phyloP scores from a whole-genome alignment of 1,139 yeast species.

The Saccharomyces hybrid region DNA sequence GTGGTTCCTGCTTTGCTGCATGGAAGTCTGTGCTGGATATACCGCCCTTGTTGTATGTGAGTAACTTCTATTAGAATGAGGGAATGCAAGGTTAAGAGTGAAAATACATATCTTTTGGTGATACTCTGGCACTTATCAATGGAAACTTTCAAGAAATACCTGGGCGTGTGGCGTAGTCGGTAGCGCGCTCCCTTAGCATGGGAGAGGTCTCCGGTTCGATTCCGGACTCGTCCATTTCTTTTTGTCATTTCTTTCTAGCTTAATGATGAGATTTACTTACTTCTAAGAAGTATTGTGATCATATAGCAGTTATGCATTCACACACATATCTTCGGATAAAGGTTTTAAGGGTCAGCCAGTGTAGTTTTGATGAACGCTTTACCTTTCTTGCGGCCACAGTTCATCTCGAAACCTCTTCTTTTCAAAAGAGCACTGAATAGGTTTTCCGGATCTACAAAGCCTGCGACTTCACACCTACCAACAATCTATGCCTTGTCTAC shows the following conservation, averaged over 20 bases:
- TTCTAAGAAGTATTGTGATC: background rate
- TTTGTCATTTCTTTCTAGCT: background rate
- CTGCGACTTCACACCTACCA: slow-evolving; percentile 28
- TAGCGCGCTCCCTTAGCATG: slow-evolving; percentile 25
- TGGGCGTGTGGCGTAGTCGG: slow-evolving; percentile 25
- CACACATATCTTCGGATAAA: background rate
- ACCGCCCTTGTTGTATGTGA: background rate
- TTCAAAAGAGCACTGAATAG: background rate
- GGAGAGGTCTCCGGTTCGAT: slow-evolving; percentile 23
- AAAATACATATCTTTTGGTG: too few species aligned
- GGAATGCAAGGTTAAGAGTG: background rate
- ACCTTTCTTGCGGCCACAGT: background rate
- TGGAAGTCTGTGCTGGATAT: background rate
- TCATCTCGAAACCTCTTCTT: background rate
- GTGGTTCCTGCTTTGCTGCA: background rate
- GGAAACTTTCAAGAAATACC: slow-evolving; percentile 1
- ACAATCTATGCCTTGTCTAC: slow-evolving; percentile 91
- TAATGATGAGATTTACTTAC: background rate
- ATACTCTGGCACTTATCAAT: too few species aligned
- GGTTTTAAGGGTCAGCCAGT: background rate
- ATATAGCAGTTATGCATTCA: background rate
- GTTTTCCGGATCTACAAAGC: background rate
- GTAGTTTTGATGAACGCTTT: background rate
- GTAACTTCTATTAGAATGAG: background rate
- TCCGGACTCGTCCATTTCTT: slow-evolving; percentile 16